Evolutionary conservation across 371 early-diverging fungal species (phyloP).

Genomic region (Apophysomyces sp.): DNA sequence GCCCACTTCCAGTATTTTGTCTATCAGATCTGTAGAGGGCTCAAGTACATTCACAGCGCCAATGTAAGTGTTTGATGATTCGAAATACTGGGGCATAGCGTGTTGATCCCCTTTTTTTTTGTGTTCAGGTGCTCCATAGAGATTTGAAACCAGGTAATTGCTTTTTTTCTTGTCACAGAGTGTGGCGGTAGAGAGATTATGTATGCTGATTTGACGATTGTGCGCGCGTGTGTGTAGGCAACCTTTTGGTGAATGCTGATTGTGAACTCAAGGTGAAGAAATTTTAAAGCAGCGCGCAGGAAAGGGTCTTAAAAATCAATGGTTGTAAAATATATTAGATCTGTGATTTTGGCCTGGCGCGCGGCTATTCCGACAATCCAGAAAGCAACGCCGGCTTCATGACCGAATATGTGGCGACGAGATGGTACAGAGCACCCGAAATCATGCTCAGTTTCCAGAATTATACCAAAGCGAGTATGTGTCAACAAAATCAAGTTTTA

Average conservation of each 20-base stretch:
- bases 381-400: conserved; percentile 88
- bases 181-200: neutral
- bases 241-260: conserved; percentile 96
- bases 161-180: too few species aligned
- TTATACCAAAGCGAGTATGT: conserved; percentile 94
- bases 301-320: neutral
- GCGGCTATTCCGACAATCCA: conserved; percentile 82
- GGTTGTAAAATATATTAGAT: conserved; percentile 44
- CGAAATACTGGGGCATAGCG: neutral
- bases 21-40: conserved; percentile 95
- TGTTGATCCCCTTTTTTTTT: neutral
- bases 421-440: conserved; percentile 99
- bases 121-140: conserved; percentile 73
- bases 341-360: conserved; percentile 94
- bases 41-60: conserved; percentile 98
- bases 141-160: conserved; percentile 92
- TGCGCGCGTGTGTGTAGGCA: conserved; percentile 39
- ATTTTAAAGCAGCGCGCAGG: neutral
- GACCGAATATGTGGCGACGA: conserved; percentile 97
- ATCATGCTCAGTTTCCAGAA: conserved; percentile 93
- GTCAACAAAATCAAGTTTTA: neutral
- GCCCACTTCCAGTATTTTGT: conserved; percentile 98
- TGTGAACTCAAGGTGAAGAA: conserved; percentile 82
- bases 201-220: neutral
- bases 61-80: conserved; percentile 64